Conservation (phyloP, 176 grass and related monocot species). For the Oryza coarctata region DNA sequence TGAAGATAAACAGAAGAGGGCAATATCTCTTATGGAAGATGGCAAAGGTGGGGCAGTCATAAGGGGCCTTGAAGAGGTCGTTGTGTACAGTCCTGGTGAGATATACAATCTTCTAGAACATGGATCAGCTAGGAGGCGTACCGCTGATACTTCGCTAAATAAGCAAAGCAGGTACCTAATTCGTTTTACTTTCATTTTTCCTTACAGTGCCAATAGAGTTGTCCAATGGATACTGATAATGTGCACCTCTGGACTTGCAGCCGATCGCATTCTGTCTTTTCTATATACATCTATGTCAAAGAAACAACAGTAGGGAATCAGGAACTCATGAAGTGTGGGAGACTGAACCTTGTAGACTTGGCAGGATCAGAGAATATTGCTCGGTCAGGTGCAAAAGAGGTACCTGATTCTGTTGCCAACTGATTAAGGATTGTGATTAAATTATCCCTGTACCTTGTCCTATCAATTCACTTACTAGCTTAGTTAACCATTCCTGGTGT, state of each 20-base stretch:
- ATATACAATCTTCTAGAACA: constrained; percentile 68
- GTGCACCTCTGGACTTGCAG: constrained; percentile 52
- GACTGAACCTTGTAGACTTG: constrained; percentile 93
- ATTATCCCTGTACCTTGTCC: background rate
- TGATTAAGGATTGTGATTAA: constrained; percentile 14
- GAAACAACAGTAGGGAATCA: constrained; percentile 56
- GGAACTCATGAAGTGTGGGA: constrained; percentile 75
- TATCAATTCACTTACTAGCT: background rate
- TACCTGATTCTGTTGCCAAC: constrained; percentile 30
- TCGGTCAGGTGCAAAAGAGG: constrained; percentile 83
- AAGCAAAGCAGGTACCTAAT: constrained; percentile 86
- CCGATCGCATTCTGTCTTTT: constrained; percentile 85
- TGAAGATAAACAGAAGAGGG: constrained; percentile 69
- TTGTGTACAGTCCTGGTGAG: constrained; percentile 68
- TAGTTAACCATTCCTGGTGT: constrained; percentile 9
- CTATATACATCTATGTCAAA: constrained; percentile 88
- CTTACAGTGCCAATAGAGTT: background rate
- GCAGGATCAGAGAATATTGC: constrained; percentile 89
- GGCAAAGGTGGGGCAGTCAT: constrained; percentile 76
- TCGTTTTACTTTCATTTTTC: constrained; percentile 17
- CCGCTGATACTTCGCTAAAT: constrained; percentile 67
- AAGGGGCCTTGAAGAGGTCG: constrained; percentile 81
- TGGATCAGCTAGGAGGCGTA: constrained; percentile 79
- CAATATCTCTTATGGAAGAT: constrained; percentile 82
- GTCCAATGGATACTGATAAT: constrained; percentile 21